Percentiles rank a stretch among this genome's conserved stretches.
Evolutionary conservation across 805 yeast genomes (phyloP).

Genomic region (Ascoidea tarda): DNA sequence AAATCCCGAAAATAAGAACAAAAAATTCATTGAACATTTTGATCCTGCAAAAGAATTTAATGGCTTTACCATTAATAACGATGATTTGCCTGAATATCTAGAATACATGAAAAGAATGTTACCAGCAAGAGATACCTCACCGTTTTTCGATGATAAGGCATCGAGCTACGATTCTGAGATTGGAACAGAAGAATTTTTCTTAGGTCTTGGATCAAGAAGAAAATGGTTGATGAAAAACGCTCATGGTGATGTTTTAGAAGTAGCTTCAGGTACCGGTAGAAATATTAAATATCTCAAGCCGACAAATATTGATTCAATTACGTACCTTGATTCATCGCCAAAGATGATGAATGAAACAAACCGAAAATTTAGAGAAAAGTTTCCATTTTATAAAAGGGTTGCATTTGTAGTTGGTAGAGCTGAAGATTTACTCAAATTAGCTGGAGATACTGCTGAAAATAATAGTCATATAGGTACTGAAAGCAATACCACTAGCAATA

Average conservation of each 20-base stretch:
- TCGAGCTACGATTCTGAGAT: conserved; percentile 69
- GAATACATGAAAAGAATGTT: conserved; percentile 23
- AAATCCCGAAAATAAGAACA: conserved; percentile 15
- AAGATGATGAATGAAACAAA: conserved; percentile 77
- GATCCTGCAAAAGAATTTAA: conserved; percentile 5
- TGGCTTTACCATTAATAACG: conserved; percentile 4
- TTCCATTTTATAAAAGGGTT: conserved; percentile 55
- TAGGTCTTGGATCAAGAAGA: conserved; percentile 42
- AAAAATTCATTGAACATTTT: conserved; percentile 13
- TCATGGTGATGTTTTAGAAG: conserved; percentile 84
- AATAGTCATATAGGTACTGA: not conserved
- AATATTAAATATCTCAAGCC: conserved; percentile 65
- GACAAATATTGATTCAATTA: conserved; percentile 49
- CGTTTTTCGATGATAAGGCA: conserved; percentile 67
- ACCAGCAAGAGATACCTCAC: conserved; percentile 70
- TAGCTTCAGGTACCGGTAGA: conserved; percentile 93
- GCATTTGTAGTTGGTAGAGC: conserved; percentile 88
- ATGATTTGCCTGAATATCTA: conserved; percentile 9
- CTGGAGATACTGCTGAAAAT: conserved; percentile 20
- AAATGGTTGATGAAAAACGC: conserved; percentile 69
- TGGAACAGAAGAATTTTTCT: conserved; percentile 34
- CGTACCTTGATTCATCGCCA: conserved; percentile 73
- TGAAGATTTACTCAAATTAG: conserved; percentile 56
- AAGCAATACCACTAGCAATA: conserved; percentile 26
- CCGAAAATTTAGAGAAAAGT: conserved; percentile 52